These are phyloP conservation scores for Mycena kentingensis DNA, from an alignment of 768 basidiomycete species.

Conservation along the genomic window DNA sequence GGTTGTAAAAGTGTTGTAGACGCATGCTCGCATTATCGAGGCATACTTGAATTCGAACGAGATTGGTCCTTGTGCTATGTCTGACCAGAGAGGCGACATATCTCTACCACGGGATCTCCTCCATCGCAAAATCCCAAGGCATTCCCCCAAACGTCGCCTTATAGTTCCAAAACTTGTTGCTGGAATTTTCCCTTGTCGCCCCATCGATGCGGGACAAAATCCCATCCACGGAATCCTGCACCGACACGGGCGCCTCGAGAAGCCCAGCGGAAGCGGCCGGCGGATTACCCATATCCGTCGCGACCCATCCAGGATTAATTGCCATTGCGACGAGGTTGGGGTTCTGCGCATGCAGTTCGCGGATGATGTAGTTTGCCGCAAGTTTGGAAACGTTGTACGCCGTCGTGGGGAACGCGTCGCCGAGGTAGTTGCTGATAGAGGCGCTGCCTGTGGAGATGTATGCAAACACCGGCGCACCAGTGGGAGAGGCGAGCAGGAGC, in stretches of 20 bases:
- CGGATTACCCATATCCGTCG: constrained; percentile 3
- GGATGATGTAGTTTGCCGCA: constrained; percentile 7
- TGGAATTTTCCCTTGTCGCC: constrained; percentile 4
- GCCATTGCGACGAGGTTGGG: not conserved
- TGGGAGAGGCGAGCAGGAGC: constrained; percentile 2
- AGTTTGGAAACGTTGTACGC: constrained; percentile 7
- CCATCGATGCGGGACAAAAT: constrained; percentile 2
- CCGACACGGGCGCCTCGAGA: not conserved
- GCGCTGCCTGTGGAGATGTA: not conserved
- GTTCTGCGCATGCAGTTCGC: not conserved
- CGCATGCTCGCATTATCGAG: too few species aligned
- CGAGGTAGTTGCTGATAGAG: not conserved
- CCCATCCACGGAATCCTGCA: not conserved
- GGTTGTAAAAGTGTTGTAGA: too few species aligned
- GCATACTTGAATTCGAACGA: too few species aligned
- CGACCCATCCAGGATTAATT: constrained; percentile 4
- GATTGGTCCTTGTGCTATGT: too few species aligned
- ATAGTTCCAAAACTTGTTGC: constrained; percentile 5
- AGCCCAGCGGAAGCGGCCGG: not conserved
- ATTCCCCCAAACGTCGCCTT: too few species aligned
- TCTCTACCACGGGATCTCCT: too few species aligned
- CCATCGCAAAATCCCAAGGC: too few species aligned
- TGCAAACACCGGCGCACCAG: not conserved
- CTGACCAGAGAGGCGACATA: too few species aligned
- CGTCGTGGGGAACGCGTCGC: not conserved